Conservation (phyloP, 495 filamentous ascomycete genomes). For the Penicillium herquei region DNA sequence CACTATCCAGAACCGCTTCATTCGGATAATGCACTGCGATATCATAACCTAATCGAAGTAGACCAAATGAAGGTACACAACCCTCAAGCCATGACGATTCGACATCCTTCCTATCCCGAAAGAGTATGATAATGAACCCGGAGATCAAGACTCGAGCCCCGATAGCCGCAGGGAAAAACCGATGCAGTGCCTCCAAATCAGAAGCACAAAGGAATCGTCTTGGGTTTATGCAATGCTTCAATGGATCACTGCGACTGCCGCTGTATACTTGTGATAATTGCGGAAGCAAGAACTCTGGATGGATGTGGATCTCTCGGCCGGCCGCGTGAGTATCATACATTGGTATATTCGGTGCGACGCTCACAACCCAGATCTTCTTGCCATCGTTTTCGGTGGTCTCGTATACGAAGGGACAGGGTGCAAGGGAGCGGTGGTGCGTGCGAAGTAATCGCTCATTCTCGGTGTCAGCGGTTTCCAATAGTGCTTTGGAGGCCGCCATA, state of each 20-base stretch:
- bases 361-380: conserved; percentile 16
- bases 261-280: conserved; percentile 13
- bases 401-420: conserved; percentile 16
- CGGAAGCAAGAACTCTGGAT: conserved; percentile 13
- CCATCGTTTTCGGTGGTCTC: conserved; percentile 9
- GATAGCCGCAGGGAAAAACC: conserved; percentile 16
- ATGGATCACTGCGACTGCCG: conserved; percentile 15
- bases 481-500: conserved; percentile 9
- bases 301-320: conserved; percentile 22
- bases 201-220: conserved; percentile 12
- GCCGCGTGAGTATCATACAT: conserved; percentile 21
- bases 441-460: conserved; percentile 12
- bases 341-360: conserved; percentile 9
- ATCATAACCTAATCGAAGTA: conserved; percentile 17
- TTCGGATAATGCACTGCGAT: conserved; percentile 14
- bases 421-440: conserved; percentile 14
- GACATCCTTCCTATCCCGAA: conserved; percentile 12
- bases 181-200: conserved; percentile 11
- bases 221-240: conserved; percentile 11
- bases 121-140: conserved; percentile 21
- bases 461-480: neutral
- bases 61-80: conserved; percentile 15
- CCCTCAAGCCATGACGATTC: conserved; percentile 21
- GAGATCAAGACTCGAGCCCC: conserved; percentile 18
- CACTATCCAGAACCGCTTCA: conserved; percentile 5